Evolutionary conservation across 768 basidiomycete genomes (phyloP).

Genomic region (Mycena galericulata): DNA sequence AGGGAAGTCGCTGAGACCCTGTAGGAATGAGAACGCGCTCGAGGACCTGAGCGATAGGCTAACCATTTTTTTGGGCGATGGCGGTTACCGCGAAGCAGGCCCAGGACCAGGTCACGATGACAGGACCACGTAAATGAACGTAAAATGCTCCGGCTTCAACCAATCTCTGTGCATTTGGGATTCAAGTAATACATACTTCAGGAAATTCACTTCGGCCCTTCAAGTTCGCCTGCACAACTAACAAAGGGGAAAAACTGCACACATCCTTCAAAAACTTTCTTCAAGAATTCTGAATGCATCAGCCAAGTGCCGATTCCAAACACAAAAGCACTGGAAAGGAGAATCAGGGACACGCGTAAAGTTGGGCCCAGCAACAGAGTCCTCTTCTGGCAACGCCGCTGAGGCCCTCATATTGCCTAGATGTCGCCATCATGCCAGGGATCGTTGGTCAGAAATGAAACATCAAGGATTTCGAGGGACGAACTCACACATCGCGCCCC

Average conservation of each 20-base stretch:
- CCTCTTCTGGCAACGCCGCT: not conserved
- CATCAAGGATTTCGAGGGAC: not conserved
- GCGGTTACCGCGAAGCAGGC: not conserved
- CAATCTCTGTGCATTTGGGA: no score
- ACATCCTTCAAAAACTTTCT: not conserved
- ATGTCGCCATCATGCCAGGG: no score
- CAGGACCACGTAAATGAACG: not conserved
- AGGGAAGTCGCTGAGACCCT: constrained; percentile 2
- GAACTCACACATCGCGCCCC: not conserved
- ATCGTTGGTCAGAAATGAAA: no score
- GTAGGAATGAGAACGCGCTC: not conserved
- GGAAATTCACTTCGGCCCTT: no score
- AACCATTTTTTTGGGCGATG: constrained; percentile 7
- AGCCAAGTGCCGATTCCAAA: not conserved
- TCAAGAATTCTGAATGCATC: not conserved
- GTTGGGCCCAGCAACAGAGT: not conserved
- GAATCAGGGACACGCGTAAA: not conserved
- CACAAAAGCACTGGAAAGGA: not conserved
- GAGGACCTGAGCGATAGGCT: not conserved
- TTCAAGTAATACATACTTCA: no score
- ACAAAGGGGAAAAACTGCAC: no score
- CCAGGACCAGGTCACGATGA: no score
- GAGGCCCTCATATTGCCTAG: not conserved
- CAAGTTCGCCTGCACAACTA: no score
- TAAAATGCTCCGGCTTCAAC: not conserved